Evolutionary conservation across 768 basidiomycete species (phyloP).

Genomic region (Mrakia blollopis): DNA sequence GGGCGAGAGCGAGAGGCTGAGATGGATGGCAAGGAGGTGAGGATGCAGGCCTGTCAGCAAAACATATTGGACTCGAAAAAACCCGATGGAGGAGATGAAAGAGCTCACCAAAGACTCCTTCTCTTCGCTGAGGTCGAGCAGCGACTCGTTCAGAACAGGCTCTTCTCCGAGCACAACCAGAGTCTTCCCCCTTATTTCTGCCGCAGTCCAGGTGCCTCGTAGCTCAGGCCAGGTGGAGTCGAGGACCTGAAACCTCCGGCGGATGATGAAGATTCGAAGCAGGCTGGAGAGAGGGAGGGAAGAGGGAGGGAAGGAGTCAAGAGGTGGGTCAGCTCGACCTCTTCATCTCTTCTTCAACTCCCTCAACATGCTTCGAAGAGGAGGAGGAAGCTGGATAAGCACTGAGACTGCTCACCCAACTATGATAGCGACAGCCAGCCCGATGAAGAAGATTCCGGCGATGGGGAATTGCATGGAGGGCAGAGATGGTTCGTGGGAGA

Average conservation of each 20-base stretch:
- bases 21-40: background rate
- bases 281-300: background rate
- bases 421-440: background rate
- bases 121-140: background rate
- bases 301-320: background rate
- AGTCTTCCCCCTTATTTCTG: background rate
- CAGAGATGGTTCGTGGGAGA: background rate
- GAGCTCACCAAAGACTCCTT: background rate
- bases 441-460: background rate
- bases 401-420: background rate
- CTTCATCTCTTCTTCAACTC: background rate
- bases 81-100: background rate
- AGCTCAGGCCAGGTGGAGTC: background rate
- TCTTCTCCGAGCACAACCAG: background rate
- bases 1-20: slow-evolving; percentile 1
- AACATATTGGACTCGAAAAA: too few relatives aligned
- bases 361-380: background rate
- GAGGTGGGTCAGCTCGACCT: too few relatives aligned
- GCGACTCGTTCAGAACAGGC: background rate
- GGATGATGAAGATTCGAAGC: background rate
- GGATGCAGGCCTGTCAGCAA: too few relatives aligned
- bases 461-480: background rate
- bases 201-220: background rate
- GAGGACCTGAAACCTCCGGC: background rate
- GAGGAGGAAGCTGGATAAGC: background rate